Conservation (phyloP, 148 eudicot species). For the Silene conica region DNA sequence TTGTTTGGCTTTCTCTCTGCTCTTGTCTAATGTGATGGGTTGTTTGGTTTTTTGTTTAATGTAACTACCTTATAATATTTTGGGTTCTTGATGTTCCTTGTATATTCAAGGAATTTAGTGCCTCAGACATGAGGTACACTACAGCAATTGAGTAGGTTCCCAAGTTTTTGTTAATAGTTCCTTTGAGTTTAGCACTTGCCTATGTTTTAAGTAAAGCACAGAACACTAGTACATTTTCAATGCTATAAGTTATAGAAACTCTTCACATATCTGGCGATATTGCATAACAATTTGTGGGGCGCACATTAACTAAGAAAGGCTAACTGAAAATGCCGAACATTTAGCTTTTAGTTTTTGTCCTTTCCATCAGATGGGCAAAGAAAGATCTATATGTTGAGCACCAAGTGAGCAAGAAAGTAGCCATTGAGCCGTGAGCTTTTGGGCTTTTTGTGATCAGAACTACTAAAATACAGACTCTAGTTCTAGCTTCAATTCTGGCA, state of each 20-base stretch:
- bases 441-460: background rate
- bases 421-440: background rate
- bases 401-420: background rate
- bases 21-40: background rate
- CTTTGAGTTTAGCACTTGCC: background rate
- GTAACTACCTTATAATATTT: background rate
- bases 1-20: background rate
- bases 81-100: background rate
- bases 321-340: background rate
- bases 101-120: background rate
- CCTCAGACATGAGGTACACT: background rate
- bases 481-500: background rate
- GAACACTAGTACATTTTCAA: background rate
- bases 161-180: background rate
- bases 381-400: background rate
- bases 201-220: background rate
- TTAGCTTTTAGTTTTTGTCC: background rate
- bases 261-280: background rate
- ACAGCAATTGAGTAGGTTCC: background rate
- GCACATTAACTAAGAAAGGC: background rate
- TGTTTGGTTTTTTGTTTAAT: background rate
- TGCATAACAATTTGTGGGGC: background rate
- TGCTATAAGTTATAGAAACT: background rate
- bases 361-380: background rate
- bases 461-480: background rate